Percentiles rank a stretch among this genome's conserved stretches.
Conservation (phyloP, 139 green algal genomes). For the Coccomyxa sp. region DNA sequence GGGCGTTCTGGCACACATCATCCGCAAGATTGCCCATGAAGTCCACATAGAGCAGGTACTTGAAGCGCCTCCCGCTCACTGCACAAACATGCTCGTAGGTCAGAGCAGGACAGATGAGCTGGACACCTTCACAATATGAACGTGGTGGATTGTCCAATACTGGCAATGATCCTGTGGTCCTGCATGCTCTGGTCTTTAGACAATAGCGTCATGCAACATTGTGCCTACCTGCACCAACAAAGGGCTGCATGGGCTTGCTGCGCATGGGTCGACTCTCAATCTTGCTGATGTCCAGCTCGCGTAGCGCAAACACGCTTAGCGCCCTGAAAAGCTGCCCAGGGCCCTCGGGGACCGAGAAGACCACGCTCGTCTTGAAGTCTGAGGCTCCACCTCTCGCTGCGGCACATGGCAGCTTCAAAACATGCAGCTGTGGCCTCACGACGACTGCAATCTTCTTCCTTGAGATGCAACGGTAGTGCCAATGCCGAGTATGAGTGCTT, state of each 20-base stretch:
- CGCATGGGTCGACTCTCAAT: constrained; percentile 89
- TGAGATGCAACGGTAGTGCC: too few species aligned
- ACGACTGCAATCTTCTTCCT: too few species aligned
- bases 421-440: too few species aligned
- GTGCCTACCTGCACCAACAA: background rate
- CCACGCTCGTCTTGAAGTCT: constrained; percentile 92
- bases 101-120: too few species aligned
- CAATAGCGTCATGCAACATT: background rate
- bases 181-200: background rate
- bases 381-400: too few species aligned
- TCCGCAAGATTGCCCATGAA: constrained; percentile 84
- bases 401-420: too few species aligned
- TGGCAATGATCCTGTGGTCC: background rate
- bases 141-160: background rate
- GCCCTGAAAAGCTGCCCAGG: constrained; percentile 96
- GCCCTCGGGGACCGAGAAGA: constrained; percentile 79
- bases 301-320: constrained; percentile 90
- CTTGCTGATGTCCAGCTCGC: constrained; percentile 91
- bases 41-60: constrained; percentile 98
- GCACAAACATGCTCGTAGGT: too few species aligned
- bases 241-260: background rate
- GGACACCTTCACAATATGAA: background rate
- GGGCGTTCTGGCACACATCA: constrained; percentile 77
- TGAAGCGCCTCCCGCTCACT: constrained; percentile 56
- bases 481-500: too few species aligned